Conservation (phyloP, 2,329 filamentous ascomycete genomes). For the Helicocarpus griseus region DNA sequence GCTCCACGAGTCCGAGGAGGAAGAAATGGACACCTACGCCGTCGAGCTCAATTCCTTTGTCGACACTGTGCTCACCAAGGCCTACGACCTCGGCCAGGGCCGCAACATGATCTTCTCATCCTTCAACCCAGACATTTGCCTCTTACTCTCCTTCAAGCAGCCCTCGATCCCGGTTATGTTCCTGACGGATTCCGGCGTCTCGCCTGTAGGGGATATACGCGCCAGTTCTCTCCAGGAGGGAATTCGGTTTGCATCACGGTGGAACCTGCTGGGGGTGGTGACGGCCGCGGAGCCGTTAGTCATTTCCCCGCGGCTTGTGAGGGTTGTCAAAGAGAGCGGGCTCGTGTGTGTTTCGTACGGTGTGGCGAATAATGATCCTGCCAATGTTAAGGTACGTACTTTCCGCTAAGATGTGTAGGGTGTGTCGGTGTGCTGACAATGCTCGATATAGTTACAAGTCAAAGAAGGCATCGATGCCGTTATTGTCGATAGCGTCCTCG, state of each 20-base stretch:
- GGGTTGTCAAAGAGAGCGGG: constrained; percentile 87
- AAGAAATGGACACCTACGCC: constrained; percentile 88
- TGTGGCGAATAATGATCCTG: constrained; percentile 75
- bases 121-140: constrained; percentile 94
- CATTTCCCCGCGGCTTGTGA: constrained; percentile 77
- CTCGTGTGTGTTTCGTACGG: constrained; percentile 94
- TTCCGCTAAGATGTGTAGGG: constrained; percentile 1
- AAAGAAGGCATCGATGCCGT: constrained; percentile 95
- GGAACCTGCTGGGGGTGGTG: constrained; percentile 91
- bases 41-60: constrained; percentile 79
- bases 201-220: constrained; percentile 73
- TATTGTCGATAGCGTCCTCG: constrained; percentile 90
- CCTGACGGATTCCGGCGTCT: constrained; percentile 79
- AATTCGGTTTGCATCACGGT: constrained; percentile 83
- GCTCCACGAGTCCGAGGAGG: constrained; percentile 86
- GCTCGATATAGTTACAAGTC: constrained; percentile 59
- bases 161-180: constrained; percentile 94
- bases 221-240: constrained; percentile 91
- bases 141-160: constrained; percentile 92
- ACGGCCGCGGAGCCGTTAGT: constrained; percentile 81
- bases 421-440: constrained; percentile 2
- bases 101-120: constrained; percentile 96
- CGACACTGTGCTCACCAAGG: constrained; percentile 80
- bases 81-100: constrained; percentile 72
- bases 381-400: constrained; percentile 66